A percentile compares a stretch with the other conserved stretches of the same genome.
These are phyloP conservation scores for Entoloma clypeatum DNA, from an alignment of 1,284 basidiomycete species.

Conservation along the genomic window DNA sequence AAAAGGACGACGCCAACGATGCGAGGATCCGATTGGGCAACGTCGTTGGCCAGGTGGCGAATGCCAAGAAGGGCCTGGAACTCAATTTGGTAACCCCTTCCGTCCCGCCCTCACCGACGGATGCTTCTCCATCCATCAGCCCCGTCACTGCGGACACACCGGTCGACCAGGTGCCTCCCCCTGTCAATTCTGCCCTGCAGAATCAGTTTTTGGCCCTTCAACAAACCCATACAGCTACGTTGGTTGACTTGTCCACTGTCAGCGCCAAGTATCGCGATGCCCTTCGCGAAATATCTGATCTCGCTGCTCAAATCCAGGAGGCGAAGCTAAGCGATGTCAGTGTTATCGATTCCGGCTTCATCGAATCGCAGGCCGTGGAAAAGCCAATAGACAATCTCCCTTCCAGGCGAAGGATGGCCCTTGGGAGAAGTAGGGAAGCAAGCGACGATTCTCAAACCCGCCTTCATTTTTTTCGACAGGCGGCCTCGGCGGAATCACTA, in stretches of 20 bases:
- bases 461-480: conserved; percentile 80
- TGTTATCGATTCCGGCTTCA: conserved; percentile 26
- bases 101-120: conserved; percentile 6
- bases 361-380: conserved; percentile 50
- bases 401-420: conserved; percentile 48
- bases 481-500: conserved; percentile 79
- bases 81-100: conserved; percentile 32
- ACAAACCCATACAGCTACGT: conserved; percentile 73
- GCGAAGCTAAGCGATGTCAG: conserved; percentile 55
- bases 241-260: conserved; percentile 75
- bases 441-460: conserved; percentile 52
- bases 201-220: conserved; percentile 63
- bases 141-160: conserved; percentile 8
- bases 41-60: conserved; percentile 67
- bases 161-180: conserved; percentile 2
- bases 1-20: conserved; percentile 61
- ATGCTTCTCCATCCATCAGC: conserved; percentile 12
- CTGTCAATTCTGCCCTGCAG: conserved; percentile 37
- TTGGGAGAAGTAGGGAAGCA: conserved; percentile 44
- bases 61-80: conserved; percentile 64
- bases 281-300: conserved; percentile 83
- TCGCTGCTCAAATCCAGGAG: conserved; percentile 81
- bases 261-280: conserved; percentile 84
- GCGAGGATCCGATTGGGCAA: conserved; percentile 60
- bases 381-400: conserved; percentile 42